Conservation (phyloP, 1,284 basidiomycete species). For the Cryptococcus sp. region DNA sequence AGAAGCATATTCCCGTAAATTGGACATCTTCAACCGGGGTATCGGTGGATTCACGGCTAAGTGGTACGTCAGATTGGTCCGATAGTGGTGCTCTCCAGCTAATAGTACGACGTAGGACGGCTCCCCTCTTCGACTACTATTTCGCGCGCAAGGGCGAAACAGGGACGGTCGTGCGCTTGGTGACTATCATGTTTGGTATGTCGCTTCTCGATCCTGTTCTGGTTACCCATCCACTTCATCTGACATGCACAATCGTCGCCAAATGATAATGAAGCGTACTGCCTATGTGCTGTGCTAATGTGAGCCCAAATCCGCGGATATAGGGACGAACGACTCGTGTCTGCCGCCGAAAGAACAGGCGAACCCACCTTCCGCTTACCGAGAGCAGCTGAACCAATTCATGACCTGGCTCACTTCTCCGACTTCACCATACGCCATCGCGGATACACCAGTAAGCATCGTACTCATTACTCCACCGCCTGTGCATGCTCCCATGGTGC, state of each 20-base stretch:
- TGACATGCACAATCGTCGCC: too few species aligned
- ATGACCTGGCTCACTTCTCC: constrained; percentile 13
- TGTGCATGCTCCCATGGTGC: constrained; percentile 60
- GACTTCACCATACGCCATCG: constrained; percentile 18
- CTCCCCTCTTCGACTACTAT: constrained; percentile 28
- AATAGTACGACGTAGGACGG: constrained; percentile 4
- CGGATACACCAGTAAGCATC: constrained; percentile 51
- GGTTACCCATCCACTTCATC: too few species aligned
- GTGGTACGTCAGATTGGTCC: too few species aligned
- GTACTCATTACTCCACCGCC: constrained; percentile 82
- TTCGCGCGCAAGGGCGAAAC: constrained; percentile 36
- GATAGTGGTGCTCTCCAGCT: too few species aligned
- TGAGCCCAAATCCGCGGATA: background rate
- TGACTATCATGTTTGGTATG: constrained; percentile 46
- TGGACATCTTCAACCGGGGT: constrained; percentile 42
- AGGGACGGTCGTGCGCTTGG: constrained; percentile 28
- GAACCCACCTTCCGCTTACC: constrained; percentile 21
- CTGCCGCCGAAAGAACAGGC: constrained; percentile 1
- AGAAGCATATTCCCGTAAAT: constrained; percentile 34
- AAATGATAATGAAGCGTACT: background rate
- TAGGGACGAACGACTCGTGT: constrained; percentile 36
- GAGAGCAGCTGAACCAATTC: constrained; percentile 22
- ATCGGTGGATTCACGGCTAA: constrained; percentile 31
- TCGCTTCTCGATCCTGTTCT: background rate
- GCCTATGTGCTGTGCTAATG: too few species aligned